These are phyloP conservation scores for Polychytrium aggregatum DNA, from an alignment of 192 early-diverging fungal species.

Conservation along the genomic window DNA sequence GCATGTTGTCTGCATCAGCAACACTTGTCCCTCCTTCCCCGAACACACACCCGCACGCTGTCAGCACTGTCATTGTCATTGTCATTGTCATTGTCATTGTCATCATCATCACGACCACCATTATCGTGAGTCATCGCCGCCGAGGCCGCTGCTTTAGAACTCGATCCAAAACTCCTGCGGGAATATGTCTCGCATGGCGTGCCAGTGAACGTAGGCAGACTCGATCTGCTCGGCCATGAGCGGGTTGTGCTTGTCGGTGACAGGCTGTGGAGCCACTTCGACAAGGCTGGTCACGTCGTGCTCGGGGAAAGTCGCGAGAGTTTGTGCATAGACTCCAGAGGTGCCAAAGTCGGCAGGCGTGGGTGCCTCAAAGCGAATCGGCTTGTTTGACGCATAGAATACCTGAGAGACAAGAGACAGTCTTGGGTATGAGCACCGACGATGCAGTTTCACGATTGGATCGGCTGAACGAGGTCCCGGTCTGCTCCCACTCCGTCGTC, in stretches of 20 bases:
- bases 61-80: background rate
- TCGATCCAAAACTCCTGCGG: slow-evolving; percentile 54
- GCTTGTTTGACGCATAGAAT: slow-evolving; percentile 47
- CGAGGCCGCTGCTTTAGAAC: too few species aligned
- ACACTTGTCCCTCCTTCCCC: too few species aligned
- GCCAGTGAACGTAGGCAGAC: slow-evolving; percentile 59
- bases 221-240: slow-evolving; percentile 43
- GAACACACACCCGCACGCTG: background rate
- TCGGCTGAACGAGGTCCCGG: too few species aligned
- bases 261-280: too few species aligned
- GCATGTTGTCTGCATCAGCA: background rate
- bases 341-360: slow-evolving; percentile 16
- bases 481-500: too few species aligned
- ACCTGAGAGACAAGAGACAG: slow-evolving; percentile 28
- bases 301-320: slow-evolving; percentile 34
- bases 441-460: too few species aligned
- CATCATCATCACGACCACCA: background rate
- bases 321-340: slow-evolving; percentile 32
- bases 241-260: slow-evolving; percentile 56
- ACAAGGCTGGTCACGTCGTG: background rate
- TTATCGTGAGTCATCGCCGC: too few species aligned
- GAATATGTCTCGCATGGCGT: slow-evolving; percentile 58
- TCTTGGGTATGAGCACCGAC: too few species aligned
- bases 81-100: background rate
- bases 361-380: slow-evolving; percentile 31